Evolutionary conservation across 1,284 basidiomycete genomes (phyloP).

Genomic region (Tremellales sp.): DNA sequence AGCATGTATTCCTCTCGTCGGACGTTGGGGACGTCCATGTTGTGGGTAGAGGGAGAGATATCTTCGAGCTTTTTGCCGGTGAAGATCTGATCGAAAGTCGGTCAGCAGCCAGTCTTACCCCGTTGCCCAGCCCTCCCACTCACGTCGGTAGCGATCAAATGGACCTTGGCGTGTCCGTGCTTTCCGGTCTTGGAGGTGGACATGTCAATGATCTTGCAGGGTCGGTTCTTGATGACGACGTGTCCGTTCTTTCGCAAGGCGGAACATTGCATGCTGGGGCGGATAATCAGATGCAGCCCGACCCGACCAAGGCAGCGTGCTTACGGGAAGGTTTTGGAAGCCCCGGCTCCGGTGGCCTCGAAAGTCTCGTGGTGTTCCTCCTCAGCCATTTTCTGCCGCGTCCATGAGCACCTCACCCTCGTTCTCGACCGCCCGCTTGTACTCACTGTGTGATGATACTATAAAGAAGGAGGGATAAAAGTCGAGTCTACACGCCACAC

Average conservation of each 20-base stretch:
- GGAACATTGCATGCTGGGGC: slow-evolving; percentile 81
- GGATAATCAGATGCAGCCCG: slow-evolving; percentile 9
- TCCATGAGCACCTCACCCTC: too few species aligned
- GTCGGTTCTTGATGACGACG: slow-evolving; percentile 96
- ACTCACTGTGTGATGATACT: slow-evolving; percentile 10
- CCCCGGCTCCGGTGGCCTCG: slow-evolving; percentile 67
- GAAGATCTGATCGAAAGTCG: slow-evolving; percentile 53
- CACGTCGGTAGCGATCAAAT: slow-evolving; percentile 94
- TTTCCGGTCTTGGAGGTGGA: slow-evolving; percentile 89
- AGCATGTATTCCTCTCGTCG: slow-evolving; percentile 86
- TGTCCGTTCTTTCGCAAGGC: slow-evolving; percentile 87
- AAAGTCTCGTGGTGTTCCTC: slow-evolving; percentile 87
- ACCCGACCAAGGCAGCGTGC: not conserved
- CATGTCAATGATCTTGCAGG: slow-evolving; percentile 99
- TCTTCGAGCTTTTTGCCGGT: slow-evolving; percentile 96
- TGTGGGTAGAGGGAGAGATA: slow-evolving; percentile 79
- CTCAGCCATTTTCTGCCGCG: slow-evolving; percentile 86
- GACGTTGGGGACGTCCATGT: slow-evolving; percentile 95
- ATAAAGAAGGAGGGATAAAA: slow-evolving; percentile 3
- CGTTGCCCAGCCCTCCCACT: slow-evolving; percentile 50
- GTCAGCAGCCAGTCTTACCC: slow-evolving; percentile 5
- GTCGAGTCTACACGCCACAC: not conserved
- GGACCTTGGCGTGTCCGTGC: slow-evolving; percentile 99
- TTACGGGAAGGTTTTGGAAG: slow-evolving; percentile 70
- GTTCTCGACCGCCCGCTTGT: not conserved